These are phyloP conservation scores for Nannochloropsis salina DNA, from an alignment of 108 stramenopile genomes.

Conservation along the genomic window DNA sequence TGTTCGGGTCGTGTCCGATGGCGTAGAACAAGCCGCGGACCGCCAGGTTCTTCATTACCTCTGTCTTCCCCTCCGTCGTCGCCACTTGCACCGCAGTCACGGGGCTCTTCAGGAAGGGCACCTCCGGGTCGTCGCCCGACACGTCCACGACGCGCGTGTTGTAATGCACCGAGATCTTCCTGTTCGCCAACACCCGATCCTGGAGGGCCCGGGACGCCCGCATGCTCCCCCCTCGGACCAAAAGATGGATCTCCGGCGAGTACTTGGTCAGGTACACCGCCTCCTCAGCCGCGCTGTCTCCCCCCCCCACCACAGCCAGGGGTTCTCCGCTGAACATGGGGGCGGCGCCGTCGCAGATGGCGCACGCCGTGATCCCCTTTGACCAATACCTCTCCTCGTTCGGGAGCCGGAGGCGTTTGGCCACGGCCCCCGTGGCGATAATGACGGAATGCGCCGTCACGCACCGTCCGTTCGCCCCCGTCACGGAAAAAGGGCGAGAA, in stretches of 20 bases:
- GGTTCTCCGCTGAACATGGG: constrained; percentile 39
- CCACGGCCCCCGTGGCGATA: constrained; percentile 43
- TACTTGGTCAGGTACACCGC: constrained; percentile 48
- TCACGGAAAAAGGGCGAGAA: constrained; percentile 27
- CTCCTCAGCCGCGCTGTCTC: constrained; percentile 44
- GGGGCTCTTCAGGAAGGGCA: not conserved
- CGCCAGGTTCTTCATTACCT: constrained; percentile 27
- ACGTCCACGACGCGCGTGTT: constrained; percentile 27
- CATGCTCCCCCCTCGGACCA: constrained; percentile 25
- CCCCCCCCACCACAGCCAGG: constrained; percentile 40
- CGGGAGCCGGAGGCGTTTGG: constrained; percentile 32
- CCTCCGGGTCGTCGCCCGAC: not conserved
- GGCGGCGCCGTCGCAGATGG: constrained; percentile 48
- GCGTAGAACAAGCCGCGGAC: constrained; percentile 39
- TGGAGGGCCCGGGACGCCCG: constrained; percentile 32
- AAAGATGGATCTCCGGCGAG: constrained; percentile 36
- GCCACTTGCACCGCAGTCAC: constrained; percentile 4
- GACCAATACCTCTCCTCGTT: constrained; percentile 38
- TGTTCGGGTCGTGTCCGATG: constrained; percentile 42
- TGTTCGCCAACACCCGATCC: constrained; percentile 23
- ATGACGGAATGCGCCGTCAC: constrained; percentile 42
- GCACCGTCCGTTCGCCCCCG: not conserved
- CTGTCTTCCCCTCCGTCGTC: not conserved
- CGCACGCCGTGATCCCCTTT: constrained; percentile 38
- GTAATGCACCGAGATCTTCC: constrained; percentile 29